Conservation (phyloP, 2,329 filamentous ascomycete species). For the Claviceps pusilla region DNA sequence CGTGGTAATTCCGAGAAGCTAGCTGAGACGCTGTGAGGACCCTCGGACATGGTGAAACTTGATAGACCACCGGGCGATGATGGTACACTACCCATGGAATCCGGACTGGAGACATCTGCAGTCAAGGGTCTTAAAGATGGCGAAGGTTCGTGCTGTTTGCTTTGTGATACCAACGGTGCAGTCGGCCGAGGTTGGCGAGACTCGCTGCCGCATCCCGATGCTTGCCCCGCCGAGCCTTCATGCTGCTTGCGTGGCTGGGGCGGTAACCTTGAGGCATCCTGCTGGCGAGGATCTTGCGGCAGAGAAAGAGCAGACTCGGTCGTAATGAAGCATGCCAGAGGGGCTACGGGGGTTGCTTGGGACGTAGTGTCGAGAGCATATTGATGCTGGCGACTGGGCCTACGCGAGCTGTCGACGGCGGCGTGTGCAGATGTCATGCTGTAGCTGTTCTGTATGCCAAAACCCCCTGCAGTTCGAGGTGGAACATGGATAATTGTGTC, state of each 20-base stretch:
- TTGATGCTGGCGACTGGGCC: neutral
- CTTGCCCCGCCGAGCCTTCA: conserved; percentile 1
- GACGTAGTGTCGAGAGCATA: neutral
- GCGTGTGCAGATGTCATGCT: conserved; percentile 2
- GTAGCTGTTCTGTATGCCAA: neutral
- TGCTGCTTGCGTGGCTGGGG: conserved; percentile 11
- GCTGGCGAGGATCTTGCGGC: conserved; percentile 7
- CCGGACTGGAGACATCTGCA: conserved; percentile 13
- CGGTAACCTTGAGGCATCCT: neutral
- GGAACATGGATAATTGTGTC: neutral
- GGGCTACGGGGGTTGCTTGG: conserved; percentile 8
- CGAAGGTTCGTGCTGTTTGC: conserved; percentile 9
- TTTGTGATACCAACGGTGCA: conserved; percentile 2
- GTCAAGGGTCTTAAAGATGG: conserved; percentile 15
- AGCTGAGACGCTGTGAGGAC: conserved; percentile 12
- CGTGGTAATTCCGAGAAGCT: conserved; percentile 11
- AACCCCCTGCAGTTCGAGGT: neutral
- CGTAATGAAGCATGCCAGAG: conserved; percentile 22
- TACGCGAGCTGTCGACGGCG: neutral
- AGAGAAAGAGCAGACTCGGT: conserved; percentile 19
- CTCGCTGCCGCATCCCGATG: neutral
- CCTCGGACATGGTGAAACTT: conserved; percentile 25
- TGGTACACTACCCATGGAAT: conserved; percentile 28
- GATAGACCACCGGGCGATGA: conserved; percentile 40
- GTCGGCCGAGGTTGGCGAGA: conserved; percentile 1